Percentiles rank a stretch among this genome's conserved stretches.
Conservation (phyloP, 1,139 yeast species). For the Meyerozyma smithsonii region DNA sequence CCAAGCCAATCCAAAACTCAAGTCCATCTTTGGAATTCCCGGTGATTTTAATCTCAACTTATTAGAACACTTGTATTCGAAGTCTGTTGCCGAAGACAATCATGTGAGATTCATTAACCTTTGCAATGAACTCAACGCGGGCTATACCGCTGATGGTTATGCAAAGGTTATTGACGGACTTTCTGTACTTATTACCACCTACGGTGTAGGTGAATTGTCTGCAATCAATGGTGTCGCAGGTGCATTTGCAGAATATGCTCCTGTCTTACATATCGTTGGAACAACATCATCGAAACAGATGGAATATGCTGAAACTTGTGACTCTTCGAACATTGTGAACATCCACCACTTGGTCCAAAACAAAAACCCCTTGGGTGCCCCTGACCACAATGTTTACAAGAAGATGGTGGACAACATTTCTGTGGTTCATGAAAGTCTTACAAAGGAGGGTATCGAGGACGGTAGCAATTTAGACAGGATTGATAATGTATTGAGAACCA, state of each 20-base stretch:
- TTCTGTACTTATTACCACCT: conserved; percentile 54
- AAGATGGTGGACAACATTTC: conserved; percentile 56
- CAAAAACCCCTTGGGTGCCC: conserved; percentile 39
- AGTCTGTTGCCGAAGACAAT: conserved; percentile 17
- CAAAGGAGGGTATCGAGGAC: conserved; percentile 43
- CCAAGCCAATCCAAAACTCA: conserved; percentile 33
- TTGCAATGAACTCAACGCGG: conserved; percentile 41
- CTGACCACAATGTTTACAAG: conserved; percentile 62
- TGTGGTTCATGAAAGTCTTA: conserved; percentile 55
- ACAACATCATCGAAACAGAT: conserved; percentile 41
- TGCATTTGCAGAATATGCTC: conserved; percentile 74
- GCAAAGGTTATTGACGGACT: conserved; percentile 48
- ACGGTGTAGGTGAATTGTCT: conserved; percentile 84
- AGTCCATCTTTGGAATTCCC: conserved; percentile 36
- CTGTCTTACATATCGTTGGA: conserved; percentile 81
- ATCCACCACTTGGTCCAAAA: conserved; percentile 71
- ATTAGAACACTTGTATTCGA: conserved; percentile 31
- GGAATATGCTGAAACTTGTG: conserved; percentile 21
- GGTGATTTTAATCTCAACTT: conserved; percentile 39
- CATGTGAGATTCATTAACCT: conserved; percentile 19
- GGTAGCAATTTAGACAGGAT: conserved; percentile 39
- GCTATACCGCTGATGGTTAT: conserved; percentile 80
- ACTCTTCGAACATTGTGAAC: conserved; percentile 17
- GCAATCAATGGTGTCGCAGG: conserved; percentile 85
- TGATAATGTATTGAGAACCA: conserved; percentile 57